Conservation (phyloP, 2,329 filamentous ascomycete genomes). For the Ilyonectria mors-panacis region DNA sequence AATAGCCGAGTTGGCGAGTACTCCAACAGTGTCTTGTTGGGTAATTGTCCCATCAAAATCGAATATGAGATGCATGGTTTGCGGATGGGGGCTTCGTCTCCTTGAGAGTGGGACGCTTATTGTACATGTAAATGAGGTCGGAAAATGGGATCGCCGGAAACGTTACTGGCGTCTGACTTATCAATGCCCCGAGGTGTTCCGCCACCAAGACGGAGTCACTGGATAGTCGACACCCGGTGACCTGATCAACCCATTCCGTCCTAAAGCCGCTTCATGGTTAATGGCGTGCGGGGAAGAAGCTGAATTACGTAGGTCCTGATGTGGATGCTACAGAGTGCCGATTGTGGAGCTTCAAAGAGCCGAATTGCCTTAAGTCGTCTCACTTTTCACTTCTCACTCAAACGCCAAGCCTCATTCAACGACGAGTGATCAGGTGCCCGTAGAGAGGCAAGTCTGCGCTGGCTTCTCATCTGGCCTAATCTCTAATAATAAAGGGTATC, state of each 20-base stretch:
- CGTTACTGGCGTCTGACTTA: background rate
- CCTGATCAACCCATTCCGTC: constrained; percentile 19
- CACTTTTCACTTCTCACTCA: background rate
- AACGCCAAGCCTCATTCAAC: background rate
- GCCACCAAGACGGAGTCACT: constrained; percentile 14
- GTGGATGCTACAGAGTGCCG: constrained; percentile 1
- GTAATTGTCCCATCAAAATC: constrained; percentile 75
- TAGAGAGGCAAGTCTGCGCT: constrained; percentile 6
- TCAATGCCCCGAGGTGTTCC: background rate
- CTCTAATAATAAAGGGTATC: constrained; percentile 47
- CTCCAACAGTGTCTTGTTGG: constrained; percentile 65
- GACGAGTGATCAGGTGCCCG: background rate
- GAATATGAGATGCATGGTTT: constrained; percentile 63
- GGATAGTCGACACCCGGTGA: constrained; percentile 15
- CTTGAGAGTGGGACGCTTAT: constrained; percentile 12
- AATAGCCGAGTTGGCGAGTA: constrained; percentile 63
- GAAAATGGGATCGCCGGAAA: background rate
- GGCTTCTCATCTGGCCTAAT: constrained; percentile 22
- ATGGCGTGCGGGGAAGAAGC: constrained; percentile 30
- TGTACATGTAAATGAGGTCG: constrained; percentile 6
- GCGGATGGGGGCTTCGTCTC: constrained; percentile 10
- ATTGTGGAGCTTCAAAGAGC: constrained; percentile 20
- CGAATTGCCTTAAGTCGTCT: background rate
- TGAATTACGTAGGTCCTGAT: constrained; percentile 25
- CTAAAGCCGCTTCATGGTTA: constrained; percentile 11